Percentiles rank a stretch among this genome's conserved stretches.
Conservation (phyloP, 2,329 filamentous ascomycete genomes). For the Neonectria magnoliae region DNA sequence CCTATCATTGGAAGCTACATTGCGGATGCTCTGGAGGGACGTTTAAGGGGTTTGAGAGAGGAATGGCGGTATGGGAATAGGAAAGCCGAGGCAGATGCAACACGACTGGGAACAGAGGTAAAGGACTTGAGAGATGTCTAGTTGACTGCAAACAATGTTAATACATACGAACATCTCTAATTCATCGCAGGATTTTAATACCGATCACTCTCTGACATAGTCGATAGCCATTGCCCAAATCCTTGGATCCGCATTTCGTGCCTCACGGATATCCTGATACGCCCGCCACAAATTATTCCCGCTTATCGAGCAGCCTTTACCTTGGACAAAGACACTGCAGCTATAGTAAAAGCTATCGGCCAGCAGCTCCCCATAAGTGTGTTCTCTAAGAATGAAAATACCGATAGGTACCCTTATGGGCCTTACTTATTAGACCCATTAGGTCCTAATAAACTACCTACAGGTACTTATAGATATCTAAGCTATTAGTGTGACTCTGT, state of each 20-base stretch:
- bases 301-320: neutral
- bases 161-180: no score
- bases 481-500: no score
- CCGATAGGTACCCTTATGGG: no score
- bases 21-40: slow-evolving; percentile 33
- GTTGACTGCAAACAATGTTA: neutral
- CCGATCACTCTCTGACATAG: neutral
- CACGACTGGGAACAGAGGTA: slow-evolving; percentile 31
- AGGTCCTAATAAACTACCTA: no score
- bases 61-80: slow-evolving; percentile 35
- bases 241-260: neutral
- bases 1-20: slow-evolving; percentile 40
- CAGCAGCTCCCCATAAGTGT: neutral
- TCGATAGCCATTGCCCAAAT: neutral
- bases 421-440: no score
- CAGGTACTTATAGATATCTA: no score
- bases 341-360: neutral
- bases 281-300: neutral
- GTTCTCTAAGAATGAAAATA: neutral
- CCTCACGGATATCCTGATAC: neutral
- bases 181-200: no score
- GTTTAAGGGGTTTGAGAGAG: slow-evolving; percentile 22
- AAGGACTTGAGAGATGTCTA: slow-evolving; percentile 35
- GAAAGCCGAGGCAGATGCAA: slow-evolving; percentile 25
- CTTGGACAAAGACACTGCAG: neutral